Evolutionary conservation across 331 rosid species (phyloP).

Genomic region (Acacia concinna): DNA sequence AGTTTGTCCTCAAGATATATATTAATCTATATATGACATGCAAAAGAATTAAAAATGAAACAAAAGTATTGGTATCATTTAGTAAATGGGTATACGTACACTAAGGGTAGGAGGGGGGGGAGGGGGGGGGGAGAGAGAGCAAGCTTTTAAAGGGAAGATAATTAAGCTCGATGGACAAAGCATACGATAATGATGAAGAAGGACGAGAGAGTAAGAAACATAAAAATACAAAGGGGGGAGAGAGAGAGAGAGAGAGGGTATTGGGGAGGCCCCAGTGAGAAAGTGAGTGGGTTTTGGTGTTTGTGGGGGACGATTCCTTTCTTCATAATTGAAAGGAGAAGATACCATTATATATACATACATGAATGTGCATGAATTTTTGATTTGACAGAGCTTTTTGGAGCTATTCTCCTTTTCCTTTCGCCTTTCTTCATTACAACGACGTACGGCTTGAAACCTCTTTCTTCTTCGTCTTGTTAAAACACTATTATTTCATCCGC

Average conservation of each 20-base stretch:
- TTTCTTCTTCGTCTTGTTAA: background rate
- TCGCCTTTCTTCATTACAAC: conserved; percentile 18
- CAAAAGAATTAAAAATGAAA: background rate
- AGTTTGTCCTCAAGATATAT: background rate
- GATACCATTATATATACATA: conserved; percentile 28
- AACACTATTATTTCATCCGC: no score
- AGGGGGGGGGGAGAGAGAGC: background rate
- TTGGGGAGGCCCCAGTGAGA: conserved; percentile 27
- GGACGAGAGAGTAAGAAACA: conserved; percentile 16
- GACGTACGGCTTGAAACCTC: background rate
- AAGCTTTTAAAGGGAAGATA: background rate
- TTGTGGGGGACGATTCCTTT: conserved; percentile 53
- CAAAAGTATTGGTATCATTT: background rate
- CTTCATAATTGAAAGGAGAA: conserved; percentile 44
- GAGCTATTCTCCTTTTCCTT: conserved; percentile 22
- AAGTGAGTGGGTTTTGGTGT: background rate
- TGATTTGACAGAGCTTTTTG: conserved; percentile 41
- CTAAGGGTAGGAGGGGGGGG: background rate
- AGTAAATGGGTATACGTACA: background rate
- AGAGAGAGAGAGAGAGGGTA: background rate
- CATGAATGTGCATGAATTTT: conserved; percentile 32
- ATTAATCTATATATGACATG: background rate
- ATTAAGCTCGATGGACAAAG: background rate
- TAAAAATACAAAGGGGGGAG: conserved; percentile 19
- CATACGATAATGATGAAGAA: conserved; percentile 24